Percentiles rank a stretch among this genome's conserved stretches.
Evolutionary conservation across 441 rosid genomes (phyloP).

Genomic region (Aquilaria agallochum): DNA sequence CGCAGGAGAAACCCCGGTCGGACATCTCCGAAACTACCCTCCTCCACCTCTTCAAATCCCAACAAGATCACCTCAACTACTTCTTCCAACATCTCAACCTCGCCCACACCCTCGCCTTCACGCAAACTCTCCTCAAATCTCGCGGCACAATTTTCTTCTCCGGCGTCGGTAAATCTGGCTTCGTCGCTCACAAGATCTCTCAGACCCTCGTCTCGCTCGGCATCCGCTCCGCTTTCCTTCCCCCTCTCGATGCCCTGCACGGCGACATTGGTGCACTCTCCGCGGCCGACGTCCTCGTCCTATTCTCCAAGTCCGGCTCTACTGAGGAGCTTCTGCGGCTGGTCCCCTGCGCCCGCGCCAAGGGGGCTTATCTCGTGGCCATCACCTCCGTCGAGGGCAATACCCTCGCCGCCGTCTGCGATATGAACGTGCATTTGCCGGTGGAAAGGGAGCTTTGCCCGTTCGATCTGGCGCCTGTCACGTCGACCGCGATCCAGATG

Average conservation of each 20-base stretch:
- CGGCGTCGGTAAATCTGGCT: constrained; percentile 94
- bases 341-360: constrained; percentile 83
- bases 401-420: constrained; percentile 55
- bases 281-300: constrained; percentile 49
- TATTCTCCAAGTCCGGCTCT: constrained; percentile 81
- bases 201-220: constrained; percentile 85
- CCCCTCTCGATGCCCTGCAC: constrained; percentile 94
- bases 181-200: constrained; percentile 91
- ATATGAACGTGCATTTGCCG: constrained; percentile 86
- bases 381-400: constrained; percentile 75
- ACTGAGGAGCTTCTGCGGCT: constrained; percentile 87
- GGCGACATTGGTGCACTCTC: constrained; percentile 85
- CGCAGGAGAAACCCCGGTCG: constrained; percentile 11
- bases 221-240: constrained; percentile 68
- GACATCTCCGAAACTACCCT: constrained; percentile 55
- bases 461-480: constrained; percentile 92
- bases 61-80: constrained; percentile 82
- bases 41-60: constrained; percentile 75
- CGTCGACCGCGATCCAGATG: constrained; percentile 98
- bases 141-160: constrained; percentile 76
- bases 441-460: constrained; percentile 88
- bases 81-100: constrained; percentile 82
- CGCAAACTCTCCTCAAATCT: constrained; percentile 56
- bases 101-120: constrained; percentile 70
- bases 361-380: constrained; percentile 63